Evolutionary conservation across 345 rosid species (phyloP).

Genomic region (Reutealis trisperma): DNA sequence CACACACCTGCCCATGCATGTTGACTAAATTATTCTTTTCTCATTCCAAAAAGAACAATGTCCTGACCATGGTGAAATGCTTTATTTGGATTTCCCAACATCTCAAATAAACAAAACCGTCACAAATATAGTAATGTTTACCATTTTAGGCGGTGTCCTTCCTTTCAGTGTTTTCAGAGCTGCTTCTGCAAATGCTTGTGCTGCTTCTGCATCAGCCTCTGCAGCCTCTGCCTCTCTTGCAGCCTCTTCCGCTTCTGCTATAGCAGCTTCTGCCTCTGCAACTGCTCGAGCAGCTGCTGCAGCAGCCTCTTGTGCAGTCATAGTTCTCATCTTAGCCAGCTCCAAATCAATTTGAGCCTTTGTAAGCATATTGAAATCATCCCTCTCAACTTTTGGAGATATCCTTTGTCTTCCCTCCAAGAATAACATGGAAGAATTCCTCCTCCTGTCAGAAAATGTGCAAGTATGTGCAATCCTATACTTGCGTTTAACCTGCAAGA

Average conservation of each 20-base stretch:
- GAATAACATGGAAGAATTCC: conserved; percentile 34
- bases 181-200: conserved; percentile 88
- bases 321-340: conserved; percentile 72
- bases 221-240: conserved; percentile 93
- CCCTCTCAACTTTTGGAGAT: conserved; percentile 54
- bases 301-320: conserved; percentile 86
- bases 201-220: conserved; percentile 94
- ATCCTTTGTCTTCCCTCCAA: conserved; percentile 49
- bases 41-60: neutral
- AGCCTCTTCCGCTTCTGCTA: conserved; percentile 94
- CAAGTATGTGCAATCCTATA: conserved; percentile 70
- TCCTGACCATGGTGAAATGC: neutral
- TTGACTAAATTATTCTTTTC: neutral
- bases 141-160: conserved; percentile 44
- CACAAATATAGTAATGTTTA: neutral
- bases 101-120: neutral
- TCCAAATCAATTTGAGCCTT: conserved; percentile 80
- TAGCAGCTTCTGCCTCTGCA: conserved; percentile 89
- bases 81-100: neutral
- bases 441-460: conserved; percentile 53
- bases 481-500: conserved; percentile 79
- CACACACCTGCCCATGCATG: neutral
- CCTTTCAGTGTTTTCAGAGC: conserved; percentile 71
- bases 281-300: conserved; percentile 89
- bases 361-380: conserved; percentile 51